phyloP scores from a whole-genome alignment of 2,329 filamentous ascomycete species.

The Arthrinium phaeospermum region DNA sequence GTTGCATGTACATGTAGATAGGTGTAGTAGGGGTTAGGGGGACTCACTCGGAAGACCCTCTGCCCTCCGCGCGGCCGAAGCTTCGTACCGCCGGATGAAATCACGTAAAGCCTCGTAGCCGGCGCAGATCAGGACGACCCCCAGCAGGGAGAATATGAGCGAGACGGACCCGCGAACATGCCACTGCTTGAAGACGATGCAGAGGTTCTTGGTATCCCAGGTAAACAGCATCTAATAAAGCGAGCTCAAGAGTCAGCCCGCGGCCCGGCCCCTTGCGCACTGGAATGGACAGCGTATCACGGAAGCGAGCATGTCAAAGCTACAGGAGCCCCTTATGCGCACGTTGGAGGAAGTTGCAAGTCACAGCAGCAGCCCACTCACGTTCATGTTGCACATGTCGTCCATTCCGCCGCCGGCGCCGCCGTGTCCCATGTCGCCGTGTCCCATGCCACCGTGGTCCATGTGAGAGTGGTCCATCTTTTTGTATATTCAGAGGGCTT shows the following conservation, averaged over 20 bases:
- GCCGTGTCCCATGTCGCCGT: constrained; percentile 60
- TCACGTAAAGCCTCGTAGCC: constrained; percentile 91
- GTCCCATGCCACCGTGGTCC: constrained; percentile 53
- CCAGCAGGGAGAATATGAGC: constrained; percentile 81
- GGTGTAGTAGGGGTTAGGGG: constrained; percentile 14
- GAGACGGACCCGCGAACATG: constrained; percentile 76
- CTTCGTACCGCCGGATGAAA: constrained; percentile 77
- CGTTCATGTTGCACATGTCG: constrained; percentile 88
- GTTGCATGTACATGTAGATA: neutral
- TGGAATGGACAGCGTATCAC: neutral
- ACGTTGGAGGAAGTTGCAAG: neutral
- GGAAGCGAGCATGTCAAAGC: neutral
- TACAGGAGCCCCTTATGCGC: neutral
- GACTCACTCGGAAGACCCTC: constrained; percentile 60
- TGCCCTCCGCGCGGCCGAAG: constrained; percentile 52
- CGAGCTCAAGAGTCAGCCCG: neutral
- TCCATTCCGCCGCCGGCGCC: constrained; percentile 58
- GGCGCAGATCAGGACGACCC: constrained; percentile 82
- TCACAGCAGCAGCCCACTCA: constrained; percentile 49
- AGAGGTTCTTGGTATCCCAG: constrained; percentile 91
- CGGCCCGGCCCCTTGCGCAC: neutral
- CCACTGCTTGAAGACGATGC: constrained; percentile 94
- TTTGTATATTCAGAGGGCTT: neutral
- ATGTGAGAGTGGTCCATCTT: constrained; percentile 49
- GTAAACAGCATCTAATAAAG: constrained; percentile 91